Base-by-base conservation (phyloP, 2,329 filamentous ascomycete genomes). In the Colletotrichum magnum region DNA sequence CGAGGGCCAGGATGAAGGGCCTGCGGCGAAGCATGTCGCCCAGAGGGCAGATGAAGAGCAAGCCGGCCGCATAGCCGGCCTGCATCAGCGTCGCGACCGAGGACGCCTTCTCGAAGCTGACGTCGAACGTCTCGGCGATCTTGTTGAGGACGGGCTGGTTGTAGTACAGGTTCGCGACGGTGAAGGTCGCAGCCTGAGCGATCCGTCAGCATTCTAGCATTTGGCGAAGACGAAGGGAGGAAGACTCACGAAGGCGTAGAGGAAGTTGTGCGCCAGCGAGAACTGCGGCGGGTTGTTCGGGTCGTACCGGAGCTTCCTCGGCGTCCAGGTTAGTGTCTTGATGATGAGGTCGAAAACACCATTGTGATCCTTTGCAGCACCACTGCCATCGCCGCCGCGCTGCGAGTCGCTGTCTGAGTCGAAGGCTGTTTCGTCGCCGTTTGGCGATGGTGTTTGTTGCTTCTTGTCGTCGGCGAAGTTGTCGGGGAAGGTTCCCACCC, bases 141-240 rank as follows among this genome's bases (percentile, higher is more conserved):
- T 92, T 88, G 75, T 94, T 94, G 26, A 95, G 82, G 54, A 95
- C 93, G 0, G 93, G 92, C 74, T 95, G 93, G 68, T 88, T 93
- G 79, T 95, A 94, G 80, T 95, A 95, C 3, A 95, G 82, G 73
- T 95, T 95, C 18, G 93, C 93, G 6, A 95, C 93, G 0, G 92
- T 93, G 72, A 94, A 90, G 4, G 90, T 86, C 0, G 82, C 81
- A 3, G 87, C 80, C 87, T 88, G 24, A 52, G 5, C 36, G n/a
- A 28, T 6, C 3, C 10, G 0, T 66, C 18, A 59, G 61, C 26
- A 56, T 10, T 15, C 15, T 9, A 21, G 18, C 2, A 16, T 24
- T 18, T 24, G 7, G 24, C 41, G 4, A 58, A 43, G 18, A 7
- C 26, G 51, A 2, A 3, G 16, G 21, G 21, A 16, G 15, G 5